A percentile compares a stretch with the other conserved stretches of the same genome.
phyloP scores from a whole-genome alignment of 768 basidiomycete genomes.

The Podaxis mareebaensis region DNA sequence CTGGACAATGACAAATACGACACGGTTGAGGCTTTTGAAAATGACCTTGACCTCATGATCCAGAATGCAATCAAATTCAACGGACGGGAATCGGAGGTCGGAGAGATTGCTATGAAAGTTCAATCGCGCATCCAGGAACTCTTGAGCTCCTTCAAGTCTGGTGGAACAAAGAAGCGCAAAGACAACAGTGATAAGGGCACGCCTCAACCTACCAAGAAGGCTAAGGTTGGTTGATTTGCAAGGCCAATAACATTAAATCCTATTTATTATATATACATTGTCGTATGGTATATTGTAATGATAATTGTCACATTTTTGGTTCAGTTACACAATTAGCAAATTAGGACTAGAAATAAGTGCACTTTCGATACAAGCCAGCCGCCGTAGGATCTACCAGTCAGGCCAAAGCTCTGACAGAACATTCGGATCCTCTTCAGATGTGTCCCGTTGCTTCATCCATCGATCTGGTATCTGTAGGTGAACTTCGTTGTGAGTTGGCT shows the following conservation, averaged over 20 bases:
- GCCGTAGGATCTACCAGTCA: slow-evolving; percentile 50
- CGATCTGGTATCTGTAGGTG: slow-evolving; percentile 73
- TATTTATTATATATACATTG: slow-evolving; percentile 6
- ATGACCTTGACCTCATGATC: slow-evolving; percentile 86
- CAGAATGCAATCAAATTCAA: slow-evolving; percentile 91
- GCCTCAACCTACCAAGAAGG: slow-evolving; percentile 69
- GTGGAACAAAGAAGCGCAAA: slow-evolving; percentile 69
- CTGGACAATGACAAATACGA: slow-evolving; percentile 85
- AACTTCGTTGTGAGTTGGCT: slow-evolving; percentile 14
- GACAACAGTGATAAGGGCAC: slow-evolving; percentile 64
- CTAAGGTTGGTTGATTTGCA: slow-evolving; percentile 50
- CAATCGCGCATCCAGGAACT: slow-evolving; percentile 56
- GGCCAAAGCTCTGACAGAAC: slow-evolving; percentile 60
- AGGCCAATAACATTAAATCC: slow-evolving; percentile 4
- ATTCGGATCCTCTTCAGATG: slow-evolving; percentile 72
- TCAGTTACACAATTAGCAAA: neutral
- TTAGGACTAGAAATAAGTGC: neutral
- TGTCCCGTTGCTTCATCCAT: slow-evolving; percentile 87
- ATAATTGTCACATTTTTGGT: neutral
- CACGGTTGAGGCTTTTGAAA: slow-evolving; percentile 74
- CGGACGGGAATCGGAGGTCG: slow-evolving; percentile 78
- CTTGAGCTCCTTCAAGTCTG: slow-evolving; percentile 47
- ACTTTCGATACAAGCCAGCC: neutral
- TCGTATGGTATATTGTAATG: slow-evolving; percentile 2
- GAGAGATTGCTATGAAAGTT: slow-evolving; percentile 52